Conservation (phyloP, 352 stramenopile species). For the Phytopythium montanum region DNA sequence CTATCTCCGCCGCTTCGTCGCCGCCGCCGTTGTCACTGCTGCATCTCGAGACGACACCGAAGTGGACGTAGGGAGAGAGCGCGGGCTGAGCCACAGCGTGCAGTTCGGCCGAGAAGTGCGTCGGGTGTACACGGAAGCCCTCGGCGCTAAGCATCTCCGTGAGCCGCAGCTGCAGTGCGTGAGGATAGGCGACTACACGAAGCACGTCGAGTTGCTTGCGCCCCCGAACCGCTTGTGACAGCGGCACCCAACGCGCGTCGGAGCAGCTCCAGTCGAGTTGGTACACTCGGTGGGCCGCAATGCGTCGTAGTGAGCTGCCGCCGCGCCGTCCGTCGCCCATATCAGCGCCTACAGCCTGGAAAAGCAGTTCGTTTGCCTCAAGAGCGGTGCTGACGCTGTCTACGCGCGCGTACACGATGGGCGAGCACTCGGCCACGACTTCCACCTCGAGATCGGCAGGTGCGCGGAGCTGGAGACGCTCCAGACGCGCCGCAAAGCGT, state of each 20-base stretch:
- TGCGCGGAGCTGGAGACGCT: neutral
- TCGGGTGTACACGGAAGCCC: conserved; percentile 37
- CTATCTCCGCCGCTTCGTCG: neutral
- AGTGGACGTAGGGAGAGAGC: conserved; percentile 28
- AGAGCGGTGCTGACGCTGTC: neutral
- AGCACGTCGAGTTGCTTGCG: conserved; percentile 10
- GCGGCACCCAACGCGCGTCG: conserved; percentile 39
- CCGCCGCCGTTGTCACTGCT: neutral
- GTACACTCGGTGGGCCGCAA: conserved; percentile 49
- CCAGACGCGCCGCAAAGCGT: conserved; percentile 16
- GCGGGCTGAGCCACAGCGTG: conserved; percentile 28
- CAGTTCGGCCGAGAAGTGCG: conserved; percentile 40
- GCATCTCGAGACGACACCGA: conserved; percentile 20
- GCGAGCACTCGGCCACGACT: conserved; percentile 10
- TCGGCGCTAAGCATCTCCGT: conserved; percentile 22
- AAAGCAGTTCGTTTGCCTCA: conserved; percentile 5
- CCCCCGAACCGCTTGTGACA: neutral
- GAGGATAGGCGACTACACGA: conserved; percentile 34
- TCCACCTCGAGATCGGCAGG: neutral
- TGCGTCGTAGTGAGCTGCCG: conserved; percentile 1
- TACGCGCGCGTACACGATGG: conserved; percentile 11
- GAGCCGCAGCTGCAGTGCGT: conserved; percentile 30
- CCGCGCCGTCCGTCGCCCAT: conserved; percentile 20
- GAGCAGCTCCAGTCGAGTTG: conserved; percentile 36
- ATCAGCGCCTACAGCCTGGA: neutral